phyloP scores from a whole-genome alignment of 768 basidiomycete species.

The Gloeophyllum trabeum region DNA sequence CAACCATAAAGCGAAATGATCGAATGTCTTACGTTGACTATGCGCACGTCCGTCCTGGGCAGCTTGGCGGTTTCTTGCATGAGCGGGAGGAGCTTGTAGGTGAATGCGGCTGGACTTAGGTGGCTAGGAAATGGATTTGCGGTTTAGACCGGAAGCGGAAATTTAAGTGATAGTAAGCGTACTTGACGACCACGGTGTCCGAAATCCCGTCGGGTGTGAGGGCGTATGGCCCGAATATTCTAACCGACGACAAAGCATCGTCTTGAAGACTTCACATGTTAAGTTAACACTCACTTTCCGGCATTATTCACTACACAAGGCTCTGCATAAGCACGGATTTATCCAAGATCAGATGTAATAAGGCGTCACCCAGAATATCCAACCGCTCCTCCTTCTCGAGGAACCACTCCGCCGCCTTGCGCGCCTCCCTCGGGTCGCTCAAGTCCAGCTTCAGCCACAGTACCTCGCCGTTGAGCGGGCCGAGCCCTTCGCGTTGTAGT shows the following conservation, averaged over 20 bases:
- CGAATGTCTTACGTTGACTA: constrained; percentile 14
- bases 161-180: not conserved
- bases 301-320: not conserved
- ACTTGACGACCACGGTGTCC: constrained; percentile 1
- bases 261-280: no score
- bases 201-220: no score
- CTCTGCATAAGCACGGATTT: not conserved
- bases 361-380: constrained; percentile 29
- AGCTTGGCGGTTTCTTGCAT: constrained; percentile 16
- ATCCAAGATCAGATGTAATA: not conserved
- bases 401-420: constrained; percentile 36
- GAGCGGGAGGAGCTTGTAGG: constrained; percentile 17
- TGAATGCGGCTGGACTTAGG: constrained; percentile 17
- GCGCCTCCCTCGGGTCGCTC: constrained; percentile 33
- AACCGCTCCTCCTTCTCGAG: constrained; percentile 36
- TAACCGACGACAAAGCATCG: no score
- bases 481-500: constrained; percentile 31
- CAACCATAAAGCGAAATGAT: not conserved
- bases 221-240: no score
- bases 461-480: constrained; percentile 32
- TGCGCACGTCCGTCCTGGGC: constrained; percentile 19
- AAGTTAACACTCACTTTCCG: no score
- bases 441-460: constrained; percentile 42
- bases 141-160: not conserved
- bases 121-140: constrained; percentile 10